A percentile compares a stretch with the other conserved stretches of the same genome.
phyloP scores from a whole-genome alignment of 148 eudicot genomes.

The Oxyria digyna region DNA sequence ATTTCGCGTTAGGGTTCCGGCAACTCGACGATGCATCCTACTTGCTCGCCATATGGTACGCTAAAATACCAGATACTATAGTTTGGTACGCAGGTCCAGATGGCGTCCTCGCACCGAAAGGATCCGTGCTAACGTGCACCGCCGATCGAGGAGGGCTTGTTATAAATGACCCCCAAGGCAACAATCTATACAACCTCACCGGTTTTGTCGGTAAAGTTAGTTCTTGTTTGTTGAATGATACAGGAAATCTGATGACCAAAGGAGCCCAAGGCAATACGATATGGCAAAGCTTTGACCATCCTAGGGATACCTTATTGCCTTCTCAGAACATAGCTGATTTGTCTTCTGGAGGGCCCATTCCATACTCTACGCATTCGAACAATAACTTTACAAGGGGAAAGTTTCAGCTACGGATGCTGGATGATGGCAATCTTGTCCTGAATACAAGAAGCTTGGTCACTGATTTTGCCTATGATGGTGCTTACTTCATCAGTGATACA shows the following conservation, averaged over 20 bases:
- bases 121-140: constrained; percentile 26
- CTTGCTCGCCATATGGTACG: constrained; percentile 45
- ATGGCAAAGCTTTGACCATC: constrained; percentile 37
- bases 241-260: constrained; percentile 33
- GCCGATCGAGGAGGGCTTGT: constrained; percentile 32
- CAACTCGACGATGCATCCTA: constrained; percentile 12
- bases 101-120: constrained; percentile 16
- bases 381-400: constrained; percentile 32
- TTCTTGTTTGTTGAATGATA: constrained; percentile 29
- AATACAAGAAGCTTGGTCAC: constrained; percentile 9
- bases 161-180: constrained; percentile 32
- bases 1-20: constrained; percentile 48
- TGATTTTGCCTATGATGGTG: constrained; percentile 10
- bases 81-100: constrained; percentile 33
- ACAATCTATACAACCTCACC: constrained; percentile 15
- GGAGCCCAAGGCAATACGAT: background rate
- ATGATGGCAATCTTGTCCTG: constrained; percentile 26
- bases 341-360: background rate
- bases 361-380: constrained; percentile 21
- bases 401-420: constrained; percentile 17
- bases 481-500: constrained; percentile 19
- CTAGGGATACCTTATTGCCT: constrained; percentile 40
- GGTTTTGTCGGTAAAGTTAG: background rate
- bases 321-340: constrained; percentile 13
- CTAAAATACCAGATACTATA: constrained; percentile 36